Conservation (phyloP, 345 rosid species). For the Noccaea caerulescens region DNA sequence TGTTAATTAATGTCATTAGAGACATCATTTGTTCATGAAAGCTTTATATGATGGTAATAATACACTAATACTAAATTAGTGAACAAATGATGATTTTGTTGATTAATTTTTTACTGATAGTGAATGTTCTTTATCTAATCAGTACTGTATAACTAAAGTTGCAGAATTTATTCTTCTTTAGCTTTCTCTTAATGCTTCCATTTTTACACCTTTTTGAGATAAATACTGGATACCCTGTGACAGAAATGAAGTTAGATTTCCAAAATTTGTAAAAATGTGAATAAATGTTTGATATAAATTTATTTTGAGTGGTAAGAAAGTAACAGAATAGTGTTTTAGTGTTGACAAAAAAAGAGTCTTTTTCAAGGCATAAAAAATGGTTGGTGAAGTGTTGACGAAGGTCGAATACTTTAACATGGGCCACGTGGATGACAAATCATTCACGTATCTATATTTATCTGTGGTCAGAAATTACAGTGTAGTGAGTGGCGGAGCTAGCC, state of each 20-base stretch:
- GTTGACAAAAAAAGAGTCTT: slow-evolving; percentile 19
- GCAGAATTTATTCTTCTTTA: slow-evolving; percentile 1
- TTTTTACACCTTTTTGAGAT: background rate
- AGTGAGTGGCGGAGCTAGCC: too few relatives aligned
- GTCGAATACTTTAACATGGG: slow-evolving; percentile 42
- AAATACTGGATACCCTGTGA: background rate
- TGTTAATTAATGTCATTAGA: slow-evolving; percentile 16
- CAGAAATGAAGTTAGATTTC: background rate
- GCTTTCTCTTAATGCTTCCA: slow-evolving; percentile 37
- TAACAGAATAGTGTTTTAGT: slow-evolving; percentile 2
- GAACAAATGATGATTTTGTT: background rate
- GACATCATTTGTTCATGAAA: background rate
- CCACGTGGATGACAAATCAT: slow-evolving; percentile 20
- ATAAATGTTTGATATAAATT: background rate
- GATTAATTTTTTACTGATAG: background rate
- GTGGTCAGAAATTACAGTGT: too few relatives aligned
- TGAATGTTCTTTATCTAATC: slow-evolving; percentile 7
- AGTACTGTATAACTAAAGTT: background rate
- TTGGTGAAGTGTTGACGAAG: slow-evolving; percentile 46
- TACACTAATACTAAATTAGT: slow-evolving; percentile 2
- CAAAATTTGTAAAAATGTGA: background rate
- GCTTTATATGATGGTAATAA: background rate
- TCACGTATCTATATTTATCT: too few relatives aligned
- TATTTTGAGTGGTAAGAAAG: background rate
- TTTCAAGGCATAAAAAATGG: slow-evolving; percentile 28